Conservation (phyloP, 495 filamentous ascomycete genomes). For the Trichoderma gamsii region DNA sequence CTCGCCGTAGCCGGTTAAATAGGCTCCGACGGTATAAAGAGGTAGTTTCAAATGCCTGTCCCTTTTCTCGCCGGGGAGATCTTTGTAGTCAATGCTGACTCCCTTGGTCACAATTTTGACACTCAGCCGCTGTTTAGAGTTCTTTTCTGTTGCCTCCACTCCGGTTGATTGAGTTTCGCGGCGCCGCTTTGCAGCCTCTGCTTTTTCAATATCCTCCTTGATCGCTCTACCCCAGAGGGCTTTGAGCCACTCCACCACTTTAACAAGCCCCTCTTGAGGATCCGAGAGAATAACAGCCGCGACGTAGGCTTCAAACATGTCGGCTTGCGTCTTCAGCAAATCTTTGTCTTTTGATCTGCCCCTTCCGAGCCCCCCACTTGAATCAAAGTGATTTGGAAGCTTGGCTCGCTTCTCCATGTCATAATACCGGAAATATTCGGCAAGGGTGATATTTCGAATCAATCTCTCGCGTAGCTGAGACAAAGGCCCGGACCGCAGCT, state of each 20-base stretch:
- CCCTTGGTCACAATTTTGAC: slow-evolving; percentile 52
- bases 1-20: slow-evolving; percentile 69
- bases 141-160: slow-evolving; percentile 23
- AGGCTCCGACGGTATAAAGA: slow-evolving; percentile 62
- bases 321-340: slow-evolving; percentile 63
- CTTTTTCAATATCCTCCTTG: slow-evolving; percentile 34
- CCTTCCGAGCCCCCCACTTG: slow-evolving; percentile 28
- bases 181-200: slow-evolving; percentile 15
- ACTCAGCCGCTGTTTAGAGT: slow-evolving; percentile 44
- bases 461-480: slow-evolving; percentile 62
- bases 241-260: slow-evolving; percentile 61
- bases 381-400: slow-evolving; percentile 42
- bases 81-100: slow-evolving; percentile 59
- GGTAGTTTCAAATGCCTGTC: slow-evolving; percentile 52
- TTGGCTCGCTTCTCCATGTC: slow-evolving; percentile 56
- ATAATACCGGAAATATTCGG: slow-evolving; percentile 58
- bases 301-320: slow-evolving; percentile 85
- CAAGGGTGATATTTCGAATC: slow-evolving; percentile 72
- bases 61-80: slow-evolving; percentile 48
- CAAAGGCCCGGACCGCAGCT: slow-evolving; percentile 51
- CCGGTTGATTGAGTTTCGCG: slow-evolving; percentile 26
- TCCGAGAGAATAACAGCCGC: slow-evolving; percentile 68
- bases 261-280: slow-evolving; percentile 49
- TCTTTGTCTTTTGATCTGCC: slow-evolving; percentile 41
- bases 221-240: slow-evolving; percentile 55